Evolutionary conservation across 192 early-diverging fungal genomes (phyloP), one percentile per base, ranked within the genome.

Genomic region (Gryganskiella cystojenkinii): DNA sequence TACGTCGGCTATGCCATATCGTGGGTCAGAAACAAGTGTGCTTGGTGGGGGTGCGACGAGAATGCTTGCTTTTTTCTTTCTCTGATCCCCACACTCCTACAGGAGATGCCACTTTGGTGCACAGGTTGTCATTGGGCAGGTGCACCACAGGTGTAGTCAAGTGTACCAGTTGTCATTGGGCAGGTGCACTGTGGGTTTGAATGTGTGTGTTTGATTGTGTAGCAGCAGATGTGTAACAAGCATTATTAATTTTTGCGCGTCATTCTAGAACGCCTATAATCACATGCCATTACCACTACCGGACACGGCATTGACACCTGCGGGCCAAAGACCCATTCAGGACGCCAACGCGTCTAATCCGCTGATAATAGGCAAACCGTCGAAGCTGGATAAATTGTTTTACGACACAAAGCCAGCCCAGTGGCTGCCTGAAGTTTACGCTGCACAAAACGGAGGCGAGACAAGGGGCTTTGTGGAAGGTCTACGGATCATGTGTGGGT

Each of bases 101-200:
- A 56, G 54, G 54, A 56, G 25, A 56, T 56, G 54, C n/a, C 54
- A 35, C 54, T 56, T 56, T 56, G 54, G 31, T 56, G 31, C 8
- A 56, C n/a, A 19, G n/a, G 14, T 56, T 25, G 27, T 31, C n/a
- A 28, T 4, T 56, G 54, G 54, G 17, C 14, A 35, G 54, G 54
- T 56, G 30, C 54, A 33, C 15, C 54, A 56, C 31, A 56, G 54
- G 54, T 56, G 54, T 56, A 56, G 54, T 31, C 19, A 31, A n/a
- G 54, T n/a, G 54, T 56, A 31, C 40, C 56, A 37, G n/a, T 42
- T 42, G 56, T 57, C 56, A 33, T 17, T n/a, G 56, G 56, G 35
- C 20, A 57, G 56, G 56, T 35, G 22, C 31, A n/a, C 56, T 57
- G n/a, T 24, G n/a, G n/a, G n/a, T n/a, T n/a, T n/a, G n/a, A n/a